phyloP scores from a whole-genome alignment of 495 filamentous ascomycete species.

The Daldinia grandis region DNA sequence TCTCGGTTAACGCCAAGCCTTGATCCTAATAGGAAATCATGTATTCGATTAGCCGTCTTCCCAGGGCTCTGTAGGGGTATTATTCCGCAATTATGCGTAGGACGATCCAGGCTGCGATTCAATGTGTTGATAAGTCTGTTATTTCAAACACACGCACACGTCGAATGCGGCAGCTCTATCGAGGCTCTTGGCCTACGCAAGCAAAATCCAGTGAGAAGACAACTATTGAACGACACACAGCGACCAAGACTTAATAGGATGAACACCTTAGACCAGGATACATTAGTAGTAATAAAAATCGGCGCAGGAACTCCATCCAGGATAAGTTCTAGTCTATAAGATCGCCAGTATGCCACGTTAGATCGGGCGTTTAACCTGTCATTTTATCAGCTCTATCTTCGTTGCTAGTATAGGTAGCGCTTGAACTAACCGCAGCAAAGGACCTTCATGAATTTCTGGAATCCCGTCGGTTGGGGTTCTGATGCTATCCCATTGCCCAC shows the following conservation, averaged over 20 bases:
- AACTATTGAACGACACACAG: slow-evolving; percentile 17
- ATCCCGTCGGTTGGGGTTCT: slow-evolving; percentile 62
- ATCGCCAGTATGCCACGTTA: slow-evolving; percentile 37
- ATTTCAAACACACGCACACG: slow-evolving; percentile 5
- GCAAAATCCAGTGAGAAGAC: slow-evolving; percentile 18
- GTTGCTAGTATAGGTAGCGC: neutral
- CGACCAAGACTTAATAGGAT: slow-evolving; percentile 25
- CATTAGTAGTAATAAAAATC: slow-evolving; percentile 44
- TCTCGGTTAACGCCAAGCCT: slow-evolving; percentile 38
- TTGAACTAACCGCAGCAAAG: slow-evolving; percentile 77
- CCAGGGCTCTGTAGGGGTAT: slow-evolving; percentile 11
- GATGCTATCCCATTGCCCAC: slow-evolving; percentile 51
- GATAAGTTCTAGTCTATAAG: slow-evolving; percentile 44
- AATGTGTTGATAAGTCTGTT: slow-evolving; percentile 1
- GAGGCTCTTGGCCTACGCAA: slow-evolving; percentile 2
- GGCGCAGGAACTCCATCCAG: slow-evolving; percentile 37
- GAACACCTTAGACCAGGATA: slow-evolving; percentile 24
- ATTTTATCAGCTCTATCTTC: slow-evolving; percentile 10
- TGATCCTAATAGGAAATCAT: slow-evolving; percentile 29
- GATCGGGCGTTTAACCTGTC: slow-evolving; percentile 36
- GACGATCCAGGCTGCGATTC: slow-evolving; percentile 12
- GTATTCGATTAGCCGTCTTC: slow-evolving; percentile 24
- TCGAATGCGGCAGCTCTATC: neutral
- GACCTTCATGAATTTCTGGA: slow-evolving; percentile 82
- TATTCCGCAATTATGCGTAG: slow-evolving; percentile 20